Percentiles rank a stretch among this genome's conserved stretches.
phyloP scores from a whole-genome alignment of 805 yeast species.

The Lipomyces starkeyi region DNA sequence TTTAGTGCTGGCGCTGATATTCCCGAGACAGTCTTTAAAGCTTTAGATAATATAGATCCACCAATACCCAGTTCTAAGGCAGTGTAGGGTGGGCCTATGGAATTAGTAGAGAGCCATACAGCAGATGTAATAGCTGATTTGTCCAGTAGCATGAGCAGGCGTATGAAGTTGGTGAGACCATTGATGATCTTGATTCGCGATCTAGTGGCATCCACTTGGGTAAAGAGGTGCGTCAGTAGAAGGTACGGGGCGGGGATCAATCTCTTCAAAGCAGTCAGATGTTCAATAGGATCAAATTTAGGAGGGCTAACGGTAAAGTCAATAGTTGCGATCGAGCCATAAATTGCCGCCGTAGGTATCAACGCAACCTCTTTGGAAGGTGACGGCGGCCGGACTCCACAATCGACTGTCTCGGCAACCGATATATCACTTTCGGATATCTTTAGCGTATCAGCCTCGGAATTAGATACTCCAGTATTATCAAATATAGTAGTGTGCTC shows the following conservation, averaged over 20 bases:
- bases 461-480: not conserved
- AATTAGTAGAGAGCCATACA: conserved; percentile 39
- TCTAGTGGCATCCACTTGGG: conserved; percentile 33
- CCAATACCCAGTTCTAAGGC: conserved; percentile 39
- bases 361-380: not conserved
- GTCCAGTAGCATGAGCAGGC: conserved; percentile 26
- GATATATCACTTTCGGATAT: too few relatives aligned
- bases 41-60: conserved; percentile 34
- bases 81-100: conserved; percentile 38
- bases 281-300: not conserved
- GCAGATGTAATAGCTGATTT: conserved; percentile 33
- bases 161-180: conserved; percentile 35
- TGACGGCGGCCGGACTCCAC: not conserved
- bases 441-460: not conserved
- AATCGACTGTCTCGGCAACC: not conserved
- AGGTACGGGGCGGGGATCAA: conserved; percentile 31
- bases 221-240: conserved; percentile 27
- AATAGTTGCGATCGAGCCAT: conserved; percentile 12
- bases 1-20: conserved; percentile 29
- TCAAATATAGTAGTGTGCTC: not conserved
- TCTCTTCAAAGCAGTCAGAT: not conserved
- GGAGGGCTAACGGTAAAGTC: conserved; percentile 7
- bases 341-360: not conserved
- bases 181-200: conserved; percentile 39
- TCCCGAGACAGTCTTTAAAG: conserved; percentile 36